A percentile compares a stretch with the other conserved stretches of the same genome.
Evolutionary conservation across 345 rosid genomes (phyloP).

Genomic region (Linum lewisii): DNA sequence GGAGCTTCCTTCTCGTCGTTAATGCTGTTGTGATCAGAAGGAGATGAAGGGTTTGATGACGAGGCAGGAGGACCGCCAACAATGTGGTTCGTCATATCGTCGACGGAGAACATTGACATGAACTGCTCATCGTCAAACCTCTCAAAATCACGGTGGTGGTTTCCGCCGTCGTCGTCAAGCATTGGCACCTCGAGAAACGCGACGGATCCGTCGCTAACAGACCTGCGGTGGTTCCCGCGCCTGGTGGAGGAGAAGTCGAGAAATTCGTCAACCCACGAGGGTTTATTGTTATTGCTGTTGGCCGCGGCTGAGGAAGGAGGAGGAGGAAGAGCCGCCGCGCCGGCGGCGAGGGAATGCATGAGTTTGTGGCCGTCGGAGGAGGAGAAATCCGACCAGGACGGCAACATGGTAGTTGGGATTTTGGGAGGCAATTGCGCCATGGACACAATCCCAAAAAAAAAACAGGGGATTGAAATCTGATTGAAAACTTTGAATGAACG

Average conservation of each 20-base stretch:
- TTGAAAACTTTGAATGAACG: too few relatives aligned
- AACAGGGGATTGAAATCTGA: too few relatives aligned
- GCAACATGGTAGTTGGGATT: slow-evolving; percentile 2
- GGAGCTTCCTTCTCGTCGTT: slow-evolving; percentile 38
- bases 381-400: background rate
- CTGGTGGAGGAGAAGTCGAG: slow-evolving; percentile 65
- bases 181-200: slow-evolving; percentile 54
- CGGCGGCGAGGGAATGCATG: background rate
- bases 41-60: slow-evolving; percentile 59
- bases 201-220: slow-evolving; percentile 59
- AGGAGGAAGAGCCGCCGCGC: too few relatives aligned
- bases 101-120: slow-evolving; percentile 60
- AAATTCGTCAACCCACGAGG: slow-evolving; percentile 75
- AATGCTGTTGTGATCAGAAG: slow-evolving; percentile 62
- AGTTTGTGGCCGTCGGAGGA: background rate
- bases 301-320: background rate
- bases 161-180: slow-evolving; percentile 18
- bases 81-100: slow-evolving; percentile 33
- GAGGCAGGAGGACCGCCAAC: slow-evolving; percentile 26
- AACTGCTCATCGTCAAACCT: slow-evolving; percentile 74
- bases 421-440: slow-evolving; percentile 3
- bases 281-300: slow-evolving; percentile 19
- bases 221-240: slow-evolving; percentile 74
- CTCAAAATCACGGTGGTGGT: slow-evolving; percentile 27
- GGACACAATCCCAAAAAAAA: background rate